Conservation (phyloP, 2,329 filamentous ascomycete genomes). For the Colletotrichum filicis region DNA sequence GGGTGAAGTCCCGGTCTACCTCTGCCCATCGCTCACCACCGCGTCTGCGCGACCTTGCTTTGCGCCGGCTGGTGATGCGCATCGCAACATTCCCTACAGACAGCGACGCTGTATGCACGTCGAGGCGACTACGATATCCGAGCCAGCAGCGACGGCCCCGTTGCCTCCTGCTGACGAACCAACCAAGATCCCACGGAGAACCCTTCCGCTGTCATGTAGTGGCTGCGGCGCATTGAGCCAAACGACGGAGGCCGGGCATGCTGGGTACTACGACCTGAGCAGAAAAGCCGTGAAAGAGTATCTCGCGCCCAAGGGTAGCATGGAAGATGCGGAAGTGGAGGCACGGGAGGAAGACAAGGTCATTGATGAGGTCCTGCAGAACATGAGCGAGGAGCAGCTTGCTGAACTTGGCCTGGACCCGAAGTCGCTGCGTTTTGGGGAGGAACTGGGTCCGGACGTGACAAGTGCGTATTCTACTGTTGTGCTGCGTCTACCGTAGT, state of each 20-base stretch:
- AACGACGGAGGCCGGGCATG: conserved; percentile 57
- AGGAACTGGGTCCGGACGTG: conserved; percentile 37
- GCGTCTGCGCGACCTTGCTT: conserved; percentile 11
- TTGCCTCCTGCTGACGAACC: conserved; percentile 2
- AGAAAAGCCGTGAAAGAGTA: conserved; percentile 64
- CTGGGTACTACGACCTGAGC: conserved; percentile 66
- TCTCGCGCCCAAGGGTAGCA: conserved; percentile 47
- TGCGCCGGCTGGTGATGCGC: conserved; percentile 36
- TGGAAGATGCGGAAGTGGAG: conserved; percentile 35
- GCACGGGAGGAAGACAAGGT: conserved; percentile 55
- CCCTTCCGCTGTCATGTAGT: conserved; percentile 67
- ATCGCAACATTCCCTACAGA: conserved; percentile 22
- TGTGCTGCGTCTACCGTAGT: neutral
- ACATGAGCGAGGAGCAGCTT: conserved; percentile 54
- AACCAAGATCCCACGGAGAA: conserved; percentile 20
- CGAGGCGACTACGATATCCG: neutral
- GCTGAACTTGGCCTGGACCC: conserved; percentile 59
- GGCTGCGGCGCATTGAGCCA: conserved; percentile 76
- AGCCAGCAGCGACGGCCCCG: neutral
- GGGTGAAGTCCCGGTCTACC: conserved; percentile 56
- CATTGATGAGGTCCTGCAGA: conserved; percentile 56
- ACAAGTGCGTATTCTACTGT: conserved; percentile 5
- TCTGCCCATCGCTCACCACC: conserved; percentile 51
- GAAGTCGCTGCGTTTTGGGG: conserved; percentile 47
- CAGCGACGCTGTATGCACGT: conserved; percentile 43